Evolutionary conservation across 768 basidiomycete species (phyloP), one percentile per base, ranked within the genome.

Genomic region (Lactarius trivialis): DNA sequence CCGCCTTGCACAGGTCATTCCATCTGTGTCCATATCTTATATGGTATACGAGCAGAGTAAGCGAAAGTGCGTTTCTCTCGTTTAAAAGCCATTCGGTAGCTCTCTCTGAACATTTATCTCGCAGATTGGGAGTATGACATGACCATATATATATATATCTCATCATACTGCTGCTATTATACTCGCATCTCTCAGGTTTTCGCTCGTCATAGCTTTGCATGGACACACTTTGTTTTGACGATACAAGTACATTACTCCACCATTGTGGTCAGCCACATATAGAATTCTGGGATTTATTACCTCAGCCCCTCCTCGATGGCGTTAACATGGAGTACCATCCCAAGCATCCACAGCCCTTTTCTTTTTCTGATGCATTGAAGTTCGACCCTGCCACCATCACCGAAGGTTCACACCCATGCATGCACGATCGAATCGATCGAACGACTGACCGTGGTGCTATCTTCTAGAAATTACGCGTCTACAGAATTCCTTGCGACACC

Each of bases 11-110:
- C 68, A 92, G 90, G 96, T 98, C 61, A 86, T 97, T 50, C 96
- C 96, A 55, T 88, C 94, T 4, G 96, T 98, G 48, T 96, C 94
- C 8, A 98, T 98, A 75, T 93, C 93, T 63, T 97, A 97, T 75
- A 85, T 97, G 43, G 95, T 97, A 65, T 93, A 93, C 74, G 91
- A 93, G 72, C 85, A 89, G 68, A 85, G 81, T 69, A 93, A 91
- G 77, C 82, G 86, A 72, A 86, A 79, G 91, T 88, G 59, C 65
- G 83, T 73, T n/a, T 2, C 28, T 58, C 58, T 24, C 48, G 32
- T 24, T 34, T 14, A 6, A 48, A n/a, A 26, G n/a, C n/a, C 30
- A 48, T 26, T 24, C 19, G 1, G 7, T 2, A 15, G 4, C 11
- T 0, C 19, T 36, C n/a, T 55, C 15, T 59, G 53, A 63, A 26